A percentile compares a stretch with the other conserved stretches of the same genome.
phyloP scores from a whole-genome alignment of 2,329 filamentous ascomycete genomes.

The Coleophoma cylindrospora region DNA sequence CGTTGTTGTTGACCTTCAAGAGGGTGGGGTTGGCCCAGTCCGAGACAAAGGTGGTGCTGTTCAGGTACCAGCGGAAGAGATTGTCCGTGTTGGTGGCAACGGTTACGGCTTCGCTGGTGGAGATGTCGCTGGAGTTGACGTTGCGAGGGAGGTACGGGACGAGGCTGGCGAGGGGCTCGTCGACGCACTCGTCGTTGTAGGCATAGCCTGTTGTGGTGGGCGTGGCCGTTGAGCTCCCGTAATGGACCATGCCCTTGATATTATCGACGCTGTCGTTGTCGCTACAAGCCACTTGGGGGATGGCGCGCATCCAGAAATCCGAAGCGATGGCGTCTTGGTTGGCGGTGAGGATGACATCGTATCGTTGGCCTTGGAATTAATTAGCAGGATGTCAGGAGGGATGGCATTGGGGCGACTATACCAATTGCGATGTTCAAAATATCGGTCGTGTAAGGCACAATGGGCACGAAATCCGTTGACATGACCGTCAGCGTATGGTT shows the following conservation, averaged over 20 bases:
- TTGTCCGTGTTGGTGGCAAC: slow-evolving; percentile 17
- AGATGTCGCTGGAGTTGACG: background rate
- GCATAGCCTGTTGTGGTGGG: slow-evolving; percentile 20
- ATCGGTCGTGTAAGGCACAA: slow-evolving; percentile 44
- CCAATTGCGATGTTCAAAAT: slow-evolving; percentile 44
- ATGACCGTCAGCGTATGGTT: slow-evolving; percentile 52
- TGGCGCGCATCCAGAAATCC: slow-evolving; percentile 55
- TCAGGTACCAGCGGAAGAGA: slow-evolving; percentile 41
- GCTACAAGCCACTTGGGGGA: slow-evolving; percentile 48
- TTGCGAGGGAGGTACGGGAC: slow-evolving; percentile 19
- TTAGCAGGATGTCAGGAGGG: background rate
- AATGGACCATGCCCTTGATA: slow-evolving; percentile 41
- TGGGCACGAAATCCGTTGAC: slow-evolving; percentile 56
- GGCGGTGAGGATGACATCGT: slow-evolving; percentile 38
- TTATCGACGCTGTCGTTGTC: slow-evolving; percentile 49
- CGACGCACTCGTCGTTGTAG: slow-evolving; percentile 21
- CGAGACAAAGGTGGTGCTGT: slow-evolving; percentile 38
- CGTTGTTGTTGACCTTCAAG: slow-evolving; percentile 22
- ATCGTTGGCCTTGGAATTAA: slow-evolving; percentile 35
- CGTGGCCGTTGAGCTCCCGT: slow-evolving; percentile 38
- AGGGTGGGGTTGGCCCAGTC: slow-evolving; percentile 44
- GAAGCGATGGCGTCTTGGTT: slow-evolving; percentile 30
- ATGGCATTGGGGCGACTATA: background rate
- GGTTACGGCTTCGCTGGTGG: slow-evolving; percentile 22
- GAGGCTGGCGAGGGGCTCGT: slow-evolving; percentile 21